Percentiles rank a stretch among this genome's conserved stretches.
Evolutionary conservation across 1,284 basidiomycete species (phyloP).

Genomic region (Trametes sp.): DNA sequence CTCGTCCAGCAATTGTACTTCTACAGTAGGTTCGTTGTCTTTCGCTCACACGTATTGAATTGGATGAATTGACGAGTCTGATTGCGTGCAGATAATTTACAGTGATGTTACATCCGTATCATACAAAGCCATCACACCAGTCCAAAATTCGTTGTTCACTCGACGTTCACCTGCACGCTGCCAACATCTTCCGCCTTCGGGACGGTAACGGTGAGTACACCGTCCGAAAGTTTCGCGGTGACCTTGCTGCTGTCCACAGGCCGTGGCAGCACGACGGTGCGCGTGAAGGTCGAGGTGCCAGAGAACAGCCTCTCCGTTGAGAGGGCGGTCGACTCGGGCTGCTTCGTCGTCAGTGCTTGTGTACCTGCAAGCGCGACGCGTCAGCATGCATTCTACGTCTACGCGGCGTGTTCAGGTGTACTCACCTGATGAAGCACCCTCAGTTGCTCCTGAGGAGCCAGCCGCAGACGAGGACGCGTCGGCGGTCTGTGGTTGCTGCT

Average conservation of each 20-base stretch:
- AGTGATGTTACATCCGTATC: slow-evolving; percentile 13
- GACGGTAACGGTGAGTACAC: slow-evolving; percentile 70
- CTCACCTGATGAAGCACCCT: slow-evolving; percentile 42
- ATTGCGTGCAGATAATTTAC: slow-evolving; percentile 25
- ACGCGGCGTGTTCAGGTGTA: neutral
- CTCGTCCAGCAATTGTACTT: neutral
- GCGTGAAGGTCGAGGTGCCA: slow-evolving; percentile 62
- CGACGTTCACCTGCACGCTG: slow-evolving; percentile 48
- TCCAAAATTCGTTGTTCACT: slow-evolving; percentile 31
- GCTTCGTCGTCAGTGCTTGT: slow-evolving; percentile 39
- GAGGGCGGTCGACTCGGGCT: slow-evolving; percentile 51
- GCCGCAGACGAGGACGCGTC: slow-evolving; percentile 11
- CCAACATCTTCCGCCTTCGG: slow-evolving; percentile 66
- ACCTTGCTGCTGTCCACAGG: slow-evolving; percentile 66
- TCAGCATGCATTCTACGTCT: slow-evolving; percentile 1
- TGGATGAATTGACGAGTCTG: neutral
- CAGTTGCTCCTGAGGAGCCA: slow-evolving; percentile 31
- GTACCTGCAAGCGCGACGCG: slow-evolving; percentile 28
- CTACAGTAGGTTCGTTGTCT: slow-evolving; percentile 12
- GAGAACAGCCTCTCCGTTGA: slow-evolving; percentile 66
- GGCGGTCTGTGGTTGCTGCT: slow-evolving; percentile 1
- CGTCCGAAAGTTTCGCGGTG: slow-evolving; percentile 70
- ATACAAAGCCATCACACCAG: slow-evolving; percentile 8
- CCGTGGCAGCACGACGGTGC: slow-evolving; percentile 74
- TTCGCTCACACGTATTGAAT: neutral